Base-by-base conservation (phyloP, 768 basidiomycete genomes). In the Lentinus brumalis region DNA sequence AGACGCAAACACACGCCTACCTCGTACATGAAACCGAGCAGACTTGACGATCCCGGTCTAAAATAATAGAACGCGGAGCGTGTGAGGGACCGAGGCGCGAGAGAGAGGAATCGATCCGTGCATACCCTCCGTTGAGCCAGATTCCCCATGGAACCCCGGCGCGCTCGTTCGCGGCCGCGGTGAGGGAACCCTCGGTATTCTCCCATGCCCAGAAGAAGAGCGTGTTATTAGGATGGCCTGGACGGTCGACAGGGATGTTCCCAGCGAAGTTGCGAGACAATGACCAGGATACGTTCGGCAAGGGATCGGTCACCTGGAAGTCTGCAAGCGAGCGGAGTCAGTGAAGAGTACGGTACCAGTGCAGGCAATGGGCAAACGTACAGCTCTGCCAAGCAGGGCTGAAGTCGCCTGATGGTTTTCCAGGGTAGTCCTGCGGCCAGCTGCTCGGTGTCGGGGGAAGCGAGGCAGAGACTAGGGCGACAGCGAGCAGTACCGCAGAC, bases 41-140 rank as follows among this genome's bases (percentile, higher is more conserved):
- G 75, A 70, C 88, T 88, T 12, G 89, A 90, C 5, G 87, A 82
- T 18, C 89, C 89, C 3, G 89, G 88, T 16, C 89, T 80, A 44
- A 16, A 18, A 50, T 47, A 38, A 62, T 7, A 39, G 26, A 49
- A 14, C 29, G 26, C 46, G 21, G 46, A 21, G 9, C 30, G 35
- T 51, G 35, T 51, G 31, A 51, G 35, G 35, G 26, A 41, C 52
- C 40, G 38, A 18, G 8, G 35, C n/a, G 6, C n/a, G 26, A 29
- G 16, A 18, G n/a, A 51, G 16, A 35, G 44, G 47, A 18, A 30
- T 35, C 18, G 51, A 38, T 14, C 32, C 50, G 55, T 51, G 53
- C 71, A 29, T 53, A 74, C 68, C 75, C 75, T 56, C 75, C 75
- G 38, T 74, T 73, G 42, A 77, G 70, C 75, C 76, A 77, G 42